Conservation (phyloP, 257 asterid species). For the Solanum microdontum region DNA sequence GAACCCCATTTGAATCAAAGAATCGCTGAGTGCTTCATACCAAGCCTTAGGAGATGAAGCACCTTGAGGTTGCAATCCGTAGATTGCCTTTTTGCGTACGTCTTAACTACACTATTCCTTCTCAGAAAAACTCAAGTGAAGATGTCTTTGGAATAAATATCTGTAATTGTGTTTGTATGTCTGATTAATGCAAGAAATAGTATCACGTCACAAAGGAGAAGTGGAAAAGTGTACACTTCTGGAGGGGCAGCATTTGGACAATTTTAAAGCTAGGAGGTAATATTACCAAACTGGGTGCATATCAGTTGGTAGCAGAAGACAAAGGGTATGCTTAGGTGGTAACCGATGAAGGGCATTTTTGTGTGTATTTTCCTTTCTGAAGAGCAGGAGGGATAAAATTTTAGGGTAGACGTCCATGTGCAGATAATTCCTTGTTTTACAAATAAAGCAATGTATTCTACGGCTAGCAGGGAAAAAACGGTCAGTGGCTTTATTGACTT, state of each 20-base stretch:
- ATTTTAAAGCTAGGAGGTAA: background rate
- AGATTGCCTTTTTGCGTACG: background rate
- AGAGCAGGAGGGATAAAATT: background rate
- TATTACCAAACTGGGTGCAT: background rate
- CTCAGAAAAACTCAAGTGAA: background rate
- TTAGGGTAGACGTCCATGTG: background rate
- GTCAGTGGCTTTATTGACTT: background rate
- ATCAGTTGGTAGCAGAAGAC: background rate
- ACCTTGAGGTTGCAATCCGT: background rate
- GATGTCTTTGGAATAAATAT: background rate
- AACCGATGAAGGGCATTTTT: background rate
- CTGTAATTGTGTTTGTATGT: background rate
- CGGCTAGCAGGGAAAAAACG: background rate
- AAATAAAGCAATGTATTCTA: background rate
- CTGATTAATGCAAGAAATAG: background rate
- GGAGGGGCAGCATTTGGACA: background rate
- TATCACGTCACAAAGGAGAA: background rate
- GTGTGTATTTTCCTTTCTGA: background rate
- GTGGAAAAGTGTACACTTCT: background rate
- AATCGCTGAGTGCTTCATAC: background rate
- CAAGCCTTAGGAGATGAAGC: background rate
- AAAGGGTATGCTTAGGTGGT: background rate
- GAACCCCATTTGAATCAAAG: background rate
- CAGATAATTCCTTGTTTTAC: background rate
- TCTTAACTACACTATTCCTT: background rate